Evolutionary conservation across 108 stramenopile genomes (phyloP), one percentile per base, ranked within the genome.

Genomic region (Epipyxis sp.): DNA sequence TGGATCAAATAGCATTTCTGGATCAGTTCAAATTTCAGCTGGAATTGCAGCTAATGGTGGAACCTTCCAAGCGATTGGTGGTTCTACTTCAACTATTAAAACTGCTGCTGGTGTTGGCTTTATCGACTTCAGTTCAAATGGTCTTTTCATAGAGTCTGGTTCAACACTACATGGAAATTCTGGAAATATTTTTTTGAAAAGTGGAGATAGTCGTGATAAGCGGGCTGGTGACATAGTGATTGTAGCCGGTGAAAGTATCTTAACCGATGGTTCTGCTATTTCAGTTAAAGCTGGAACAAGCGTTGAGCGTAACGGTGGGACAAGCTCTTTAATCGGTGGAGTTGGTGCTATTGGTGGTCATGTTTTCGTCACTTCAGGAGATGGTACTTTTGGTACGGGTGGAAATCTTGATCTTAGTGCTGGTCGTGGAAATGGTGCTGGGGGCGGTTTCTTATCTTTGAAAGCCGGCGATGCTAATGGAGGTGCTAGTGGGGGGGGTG

Each of bases 381-480:
- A 35, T 1, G 81, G 78, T 16, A 0, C 40, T 0, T 42, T 13
- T 50, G 46, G 46, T 13, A 6, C 13, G 13, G 46, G 46, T 50
- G 46, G 46, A 50, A 20, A 13, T 50, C 13, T 50, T 6, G 46
- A 40, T 2, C 0, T 45, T 2, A 42, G 67, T 16, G 41, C 29
- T 30, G 78, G 78, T 2, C 44, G 82, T 30, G 83, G 83, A 20
- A 82, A 81, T 34, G 82, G 82, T 54, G 85, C 84, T 1, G 85
- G 85, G 34, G 39, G 41, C 0, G 82, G 83, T 6, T 41, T 77
- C 13, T 29, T 86, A 30, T 13, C 44, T 13, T 84, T 84, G 42
- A 84, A 84, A n/a, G 40, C 29, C 1, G 81, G 84, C 1, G 46
- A 25, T 29, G 85, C 84, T 1, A 30, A 25, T 3, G 50, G 76